These are phyloP conservation scores for Leptodontidium sp. DNA, from an alignment of 2,329 filamentous ascomycete genomes.

Conservation along the genomic window DNA sequence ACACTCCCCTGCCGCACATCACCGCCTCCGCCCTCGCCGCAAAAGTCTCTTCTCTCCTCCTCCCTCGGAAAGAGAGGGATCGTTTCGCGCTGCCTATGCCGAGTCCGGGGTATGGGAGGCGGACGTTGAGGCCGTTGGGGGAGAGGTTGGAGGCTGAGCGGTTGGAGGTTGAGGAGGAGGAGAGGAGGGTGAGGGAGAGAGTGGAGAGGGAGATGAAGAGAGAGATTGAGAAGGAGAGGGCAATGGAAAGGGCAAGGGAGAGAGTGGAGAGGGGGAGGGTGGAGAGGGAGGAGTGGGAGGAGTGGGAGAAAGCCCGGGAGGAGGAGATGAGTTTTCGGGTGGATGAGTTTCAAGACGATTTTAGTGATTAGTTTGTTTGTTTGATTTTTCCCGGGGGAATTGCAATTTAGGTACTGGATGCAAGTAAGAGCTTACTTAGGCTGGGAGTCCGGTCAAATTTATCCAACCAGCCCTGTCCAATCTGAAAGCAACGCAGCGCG, in stretches of 20 bases:
- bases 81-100: background rate
- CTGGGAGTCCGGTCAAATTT: too few species aligned
- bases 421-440: background rate
- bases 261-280: background rate
- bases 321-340: too few species aligned
- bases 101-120: background rate
- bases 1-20: background rate
- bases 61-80: background rate
- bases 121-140: background rate
- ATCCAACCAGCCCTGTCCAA: background rate
- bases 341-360: too few species aligned
- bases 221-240: background rate
- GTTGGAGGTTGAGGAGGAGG: background rate
- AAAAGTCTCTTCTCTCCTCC: too few species aligned
- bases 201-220: constrained; percentile 1
- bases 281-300: background rate
- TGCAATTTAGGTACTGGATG: background rate
- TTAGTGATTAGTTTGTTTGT: background rate
- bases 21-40: too few species aligned
- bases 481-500: constrained; percentile 7
- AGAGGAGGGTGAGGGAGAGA: background rate
- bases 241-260: too few species aligned
- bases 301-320: too few species aligned
- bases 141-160: background rate
- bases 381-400: background rate